phyloP scores from a whole-genome alignment of 2,329 filamentous ascomycete genomes.

The Neodidymelliopsis sp. region DNA sequence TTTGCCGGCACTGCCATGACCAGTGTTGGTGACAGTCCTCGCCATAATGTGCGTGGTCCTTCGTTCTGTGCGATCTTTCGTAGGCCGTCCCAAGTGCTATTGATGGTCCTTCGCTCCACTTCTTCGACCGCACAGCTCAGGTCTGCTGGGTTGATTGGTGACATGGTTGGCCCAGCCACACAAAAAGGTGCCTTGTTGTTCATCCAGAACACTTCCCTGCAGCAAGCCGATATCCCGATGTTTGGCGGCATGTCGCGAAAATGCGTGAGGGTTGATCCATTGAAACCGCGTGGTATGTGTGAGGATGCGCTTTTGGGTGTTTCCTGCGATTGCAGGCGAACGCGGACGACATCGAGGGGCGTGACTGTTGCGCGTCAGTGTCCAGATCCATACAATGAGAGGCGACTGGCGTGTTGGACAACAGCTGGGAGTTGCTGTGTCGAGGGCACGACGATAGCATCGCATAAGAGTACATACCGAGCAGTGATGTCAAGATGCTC shows the following conservation, averaged over 20 bases:
- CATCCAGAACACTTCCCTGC: conserved; percentile 95
- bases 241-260: conserved; percentile 79
- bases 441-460: not conserved
- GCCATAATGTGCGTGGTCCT: conserved; percentile 85
- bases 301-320: conserved; percentile 58
- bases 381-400: not conserved
- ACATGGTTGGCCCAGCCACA: conserved; percentile 68
- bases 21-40: conserved; percentile 90
- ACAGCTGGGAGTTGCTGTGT: not conserved
- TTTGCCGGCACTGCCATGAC: conserved; percentile 95
- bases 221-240: conserved; percentile 92
- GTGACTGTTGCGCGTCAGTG: conserved; percentile 68
- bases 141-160: conserved; percentile 53
- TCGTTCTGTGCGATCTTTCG: conserved; percentile 96
- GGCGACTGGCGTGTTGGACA: conserved; percentile 12
- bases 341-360: conserved; percentile 93
- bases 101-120: conserved; percentile 81
- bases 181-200: conserved; percentile 85
- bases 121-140: conserved; percentile 85
- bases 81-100: conserved; percentile 88
- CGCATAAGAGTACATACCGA: conserved; percentile 66
- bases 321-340: conserved; percentile 88
- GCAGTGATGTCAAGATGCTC: conserved; percentile 85
- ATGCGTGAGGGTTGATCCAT: conserved; percentile 43
- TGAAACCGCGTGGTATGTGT: conserved; percentile 55